Evolutionary conservation across 768 basidiomycete genomes (phyloP).

Genomic region (Clitopilus hobsonii): DNA sequence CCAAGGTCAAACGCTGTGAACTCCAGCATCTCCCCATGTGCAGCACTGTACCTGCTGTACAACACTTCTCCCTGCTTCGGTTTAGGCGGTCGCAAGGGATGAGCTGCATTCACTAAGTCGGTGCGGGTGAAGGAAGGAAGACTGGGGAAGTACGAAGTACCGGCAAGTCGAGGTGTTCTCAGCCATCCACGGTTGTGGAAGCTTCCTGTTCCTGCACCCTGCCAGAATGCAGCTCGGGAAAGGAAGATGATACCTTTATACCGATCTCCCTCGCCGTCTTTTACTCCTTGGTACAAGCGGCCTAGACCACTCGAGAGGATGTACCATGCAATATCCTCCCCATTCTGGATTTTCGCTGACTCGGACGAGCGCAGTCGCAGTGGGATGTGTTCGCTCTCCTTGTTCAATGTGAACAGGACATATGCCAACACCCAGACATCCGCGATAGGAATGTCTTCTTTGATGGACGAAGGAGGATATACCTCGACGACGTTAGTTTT

Average conservation of each 20-base stretch:
- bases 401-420: constrained; percentile 33
- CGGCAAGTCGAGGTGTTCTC: constrained; percentile 14
- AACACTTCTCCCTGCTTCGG: constrained; percentile 33
- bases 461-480: constrained; percentile 11
- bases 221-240: constrained; percentile 42
- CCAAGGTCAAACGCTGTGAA: constrained; percentile 27
- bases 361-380: constrained; percentile 23
- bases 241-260: constrained; percentile 29
- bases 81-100: constrained; percentile 48
- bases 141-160: constrained; percentile 32
- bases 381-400: constrained; percentile 37
- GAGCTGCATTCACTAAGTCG: constrained; percentile 41
- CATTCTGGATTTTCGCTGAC: constrained; percentile 25
- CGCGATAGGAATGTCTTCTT: constrained; percentile 15
- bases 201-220: constrained; percentile 40
- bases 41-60: constrained; percentile 33
- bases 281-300: constrained; percentile 13
- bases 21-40: constrained; percentile 25
- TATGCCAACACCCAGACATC: constrained; percentile 39
- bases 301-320: constrained; percentile 34
- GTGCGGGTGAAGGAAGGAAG: constrained; percentile 38
- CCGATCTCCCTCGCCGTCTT: constrained; percentile 5
- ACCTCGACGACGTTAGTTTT: constrained; percentile 21
- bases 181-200: constrained; percentile 22
- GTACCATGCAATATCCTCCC: constrained; percentile 28